Conservation (phyloP, 2,329 filamentous ascomycete genomes). For the Drechslerella dactyloides region DNA sequence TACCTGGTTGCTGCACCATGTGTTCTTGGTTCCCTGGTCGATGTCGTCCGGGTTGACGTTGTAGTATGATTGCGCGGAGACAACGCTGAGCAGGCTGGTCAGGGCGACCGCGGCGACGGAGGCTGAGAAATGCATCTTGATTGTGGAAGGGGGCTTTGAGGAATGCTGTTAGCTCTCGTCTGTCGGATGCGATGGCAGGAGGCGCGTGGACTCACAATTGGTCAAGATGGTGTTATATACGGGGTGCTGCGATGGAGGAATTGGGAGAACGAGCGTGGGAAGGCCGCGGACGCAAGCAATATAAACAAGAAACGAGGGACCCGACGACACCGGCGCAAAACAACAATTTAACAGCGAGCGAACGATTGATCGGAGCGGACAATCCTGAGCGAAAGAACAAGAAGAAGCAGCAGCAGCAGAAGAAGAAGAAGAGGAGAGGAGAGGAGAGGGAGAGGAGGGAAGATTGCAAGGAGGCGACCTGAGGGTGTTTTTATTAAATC, state of each 20-base stretch:
- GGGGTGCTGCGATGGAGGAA: too few species aligned
- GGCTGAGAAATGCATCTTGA: conserved; percentile 38
- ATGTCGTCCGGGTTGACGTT: conserved; percentile 35
- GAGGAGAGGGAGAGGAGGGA: conserved; percentile 14
- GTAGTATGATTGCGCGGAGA: conserved; percentile 45
- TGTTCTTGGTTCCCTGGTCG: conserved; percentile 43
- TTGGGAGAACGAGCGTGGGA: conserved; percentile 11
- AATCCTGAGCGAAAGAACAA: conserved; percentile 32
- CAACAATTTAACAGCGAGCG: conserved; percentile 13
- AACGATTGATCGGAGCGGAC: conserved; percentile 15
- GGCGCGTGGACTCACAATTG: not conserved
- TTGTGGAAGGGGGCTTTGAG: not conserved
- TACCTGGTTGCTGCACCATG: conserved; percentile 41
- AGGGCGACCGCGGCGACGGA: conserved; percentile 34
- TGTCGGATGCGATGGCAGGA: not conserved
- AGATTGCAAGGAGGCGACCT: conserved; percentile 7
- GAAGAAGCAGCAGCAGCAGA: too few species aligned
- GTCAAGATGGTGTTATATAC: not conserved
- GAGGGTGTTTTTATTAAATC: conserved; percentile 42
- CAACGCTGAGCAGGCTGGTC: conserved; percentile 26
- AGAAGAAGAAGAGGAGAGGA: conserved; percentile 10
- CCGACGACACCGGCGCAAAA: conserved; percentile 13
- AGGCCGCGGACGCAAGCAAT: too few species aligned
- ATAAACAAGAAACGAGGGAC: conserved; percentile 42
- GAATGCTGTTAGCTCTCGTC: not conserved